Evolutionary conservation across 257 asterid genomes (phyloP), one percentile per base, ranked within the genome.

Genomic region (Solanum verrucosum): DNA sequence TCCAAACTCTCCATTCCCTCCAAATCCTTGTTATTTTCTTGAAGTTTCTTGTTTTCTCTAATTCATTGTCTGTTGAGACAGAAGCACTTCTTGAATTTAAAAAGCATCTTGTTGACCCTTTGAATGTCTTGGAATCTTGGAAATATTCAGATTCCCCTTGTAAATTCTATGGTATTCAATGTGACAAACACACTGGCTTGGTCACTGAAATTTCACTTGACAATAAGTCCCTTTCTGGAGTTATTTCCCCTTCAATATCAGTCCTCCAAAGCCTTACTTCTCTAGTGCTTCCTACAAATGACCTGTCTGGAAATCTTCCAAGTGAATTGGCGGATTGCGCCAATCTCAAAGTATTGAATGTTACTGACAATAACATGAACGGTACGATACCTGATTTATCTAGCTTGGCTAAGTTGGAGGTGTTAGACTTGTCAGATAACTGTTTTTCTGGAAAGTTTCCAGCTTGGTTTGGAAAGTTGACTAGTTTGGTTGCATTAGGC

Each of bases 401-500:
- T 4, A 9, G 87, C 0, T 52, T 97, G 9, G 87, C 9, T 29
- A 91, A 92, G 29, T 87, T 97, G 84, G 86, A 83, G 6, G 82
- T 87, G 40, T 88, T 97, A 85, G 90, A 94, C 91, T 92, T 94
- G 82, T 95, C 95, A 40, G 6, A 0, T 21, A 97, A 97, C 56
- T 94, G 96, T 1, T 93, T 97, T 83, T 89, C 97, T 2, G 99
- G 99, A 5, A 16, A 11, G 34, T 95, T 96, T 68, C 99, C 97
- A 98, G 88, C 71, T 15, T 95, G 97, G 40, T 87, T 96, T 2
- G 52, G 46, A 14, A 92, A 90, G 49, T 91, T 93, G 96, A 89
- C 90, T 1, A 75, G 88, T 84, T 93, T 96, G 46, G 90, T 85
- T 38, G 95, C 86, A 6, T 77, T 96, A 86, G 94, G 98, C 88